These are phyloP conservation scores for Boletus subparvulus DNA, from an alignment of 768 basidiomycete genomes.

Conservation along the genomic window DNA sequence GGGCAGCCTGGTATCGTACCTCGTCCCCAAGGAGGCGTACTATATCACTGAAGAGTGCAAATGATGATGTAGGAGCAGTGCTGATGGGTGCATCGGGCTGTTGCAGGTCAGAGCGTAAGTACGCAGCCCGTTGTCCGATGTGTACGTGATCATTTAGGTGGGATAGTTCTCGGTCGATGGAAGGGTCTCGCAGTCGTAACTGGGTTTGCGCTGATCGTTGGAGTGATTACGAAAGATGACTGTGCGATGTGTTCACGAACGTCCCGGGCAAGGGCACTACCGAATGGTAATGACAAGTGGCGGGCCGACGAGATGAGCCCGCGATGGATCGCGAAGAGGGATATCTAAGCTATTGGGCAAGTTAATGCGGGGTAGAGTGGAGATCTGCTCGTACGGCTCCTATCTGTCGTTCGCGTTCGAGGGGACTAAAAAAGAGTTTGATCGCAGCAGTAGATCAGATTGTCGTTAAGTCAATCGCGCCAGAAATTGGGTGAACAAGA, in stretches of 20 bases:
- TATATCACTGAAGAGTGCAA: slow-evolving; percentile 29
- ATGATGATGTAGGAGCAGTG: neutral
- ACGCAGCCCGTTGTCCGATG: neutral
- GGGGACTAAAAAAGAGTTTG: slow-evolving; percentile 5
- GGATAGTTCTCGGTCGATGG: slow-evolving; percentile 12
- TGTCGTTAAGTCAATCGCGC: slow-evolving; percentile 16
- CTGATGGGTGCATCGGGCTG: neutral
- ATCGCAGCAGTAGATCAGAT: slow-evolving; percentile 24
- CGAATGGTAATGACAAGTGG: slow-evolving; percentile 1
- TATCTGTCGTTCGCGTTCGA: slow-evolving; percentile 9
- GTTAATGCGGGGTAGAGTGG: slow-evolving; percentile 17
- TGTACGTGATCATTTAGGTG: slow-evolving; percentile 1
- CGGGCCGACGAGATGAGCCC: slow-evolving; percentile 8
- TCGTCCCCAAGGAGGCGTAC: slow-evolving; percentile 30
- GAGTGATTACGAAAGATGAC: neutral
- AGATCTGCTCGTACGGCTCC: slow-evolving; percentile 12
- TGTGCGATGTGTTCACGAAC: neutral
- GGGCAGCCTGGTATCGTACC: slow-evolving; percentile 29
- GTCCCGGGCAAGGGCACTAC: neutral
- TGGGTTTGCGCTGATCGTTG: neutral
- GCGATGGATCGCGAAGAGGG: slow-evolving; percentile 25
- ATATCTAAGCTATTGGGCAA: neutral
- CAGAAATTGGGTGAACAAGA: neutral
- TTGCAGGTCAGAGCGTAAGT: neutral
- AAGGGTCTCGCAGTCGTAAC: slow-evolving; percentile 14